A percentile compares a stretch with the other conserved stretches of the same genome.
These are phyloP conservation scores for Berberis vulgaris DNA, from an alignment of 164 flowering plant genomes.

Conservation along the genomic window DNA sequence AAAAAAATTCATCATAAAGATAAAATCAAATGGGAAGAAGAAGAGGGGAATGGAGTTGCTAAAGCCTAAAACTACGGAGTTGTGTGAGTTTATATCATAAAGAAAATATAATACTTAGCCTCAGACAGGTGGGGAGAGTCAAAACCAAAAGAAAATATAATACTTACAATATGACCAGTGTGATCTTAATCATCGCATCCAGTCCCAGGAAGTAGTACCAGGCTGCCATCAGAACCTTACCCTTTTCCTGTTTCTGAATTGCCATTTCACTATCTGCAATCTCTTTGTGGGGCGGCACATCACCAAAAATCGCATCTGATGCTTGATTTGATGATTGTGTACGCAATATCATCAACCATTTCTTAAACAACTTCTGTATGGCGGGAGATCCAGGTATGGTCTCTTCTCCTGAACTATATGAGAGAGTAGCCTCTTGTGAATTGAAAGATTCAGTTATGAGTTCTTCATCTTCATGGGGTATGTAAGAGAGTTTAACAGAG, in stretches of 20 bases:
- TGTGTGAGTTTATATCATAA: too few species aligned
- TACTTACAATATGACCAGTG: conserved; percentile 69
- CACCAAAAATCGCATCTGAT: conserved; percentile 28
- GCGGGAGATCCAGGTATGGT: conserved; percentile 36
- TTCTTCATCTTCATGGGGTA: conserved; percentile 42
- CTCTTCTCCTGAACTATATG: conserved; percentile 34
- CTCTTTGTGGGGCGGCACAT: conserved; percentile 21
- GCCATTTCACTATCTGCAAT: conserved; percentile 18
- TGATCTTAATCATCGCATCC: conserved; percentile 62
- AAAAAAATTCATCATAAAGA: too few species aligned
- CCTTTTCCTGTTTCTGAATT: conserved; percentile 20
- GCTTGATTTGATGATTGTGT: conserved; percentile 34
- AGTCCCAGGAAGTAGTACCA: conserved; percentile 41
- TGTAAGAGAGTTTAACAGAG: conserved; percentile 43
- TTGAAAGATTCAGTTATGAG: conserved; percentile 23
- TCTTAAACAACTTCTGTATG: conserved; percentile 47
- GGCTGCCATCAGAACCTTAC: conserved; percentile 31
- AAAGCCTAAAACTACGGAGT: too few species aligned
- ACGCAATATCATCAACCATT: conserved; percentile 62
- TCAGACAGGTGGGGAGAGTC: too few species aligned
- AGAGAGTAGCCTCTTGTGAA: conserved; percentile 26
- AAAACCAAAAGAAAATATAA: not conserved
- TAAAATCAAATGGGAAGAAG: too few species aligned
- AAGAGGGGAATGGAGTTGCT: too few species aligned
- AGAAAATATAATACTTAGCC: too few species aligned